Base-by-base conservation (phyloP, 306 rosid species). In the Canavalia ensiformis region DNA sequence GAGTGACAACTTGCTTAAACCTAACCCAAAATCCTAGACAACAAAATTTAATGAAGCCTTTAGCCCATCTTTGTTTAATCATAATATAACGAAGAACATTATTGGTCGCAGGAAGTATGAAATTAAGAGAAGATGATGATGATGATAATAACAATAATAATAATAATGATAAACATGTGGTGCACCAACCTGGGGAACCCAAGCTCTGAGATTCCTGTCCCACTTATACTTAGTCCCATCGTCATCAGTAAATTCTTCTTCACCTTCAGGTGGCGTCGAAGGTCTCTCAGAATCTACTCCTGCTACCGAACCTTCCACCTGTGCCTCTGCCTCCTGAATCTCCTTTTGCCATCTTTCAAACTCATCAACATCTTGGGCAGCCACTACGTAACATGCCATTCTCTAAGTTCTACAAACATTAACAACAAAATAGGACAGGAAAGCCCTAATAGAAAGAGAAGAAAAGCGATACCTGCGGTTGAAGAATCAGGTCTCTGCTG, bases 241-340 rank as follows among this genome's bases (percentile, higher is more conserved):
- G 50, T 95, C 99, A 82, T 95, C 99, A 0, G 90, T 90, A 88
- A 95, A 95, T 69, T 95, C 99, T 79, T 95, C 92, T 87, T 92
- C 98, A 62, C 97, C 98, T 77, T 95, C 98, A 9, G 98, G 98
- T 25, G 99, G 98, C 0, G 97, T 92, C 0, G 85, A 88, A 85
- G 98, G 99, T 84, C 97, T 90, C 64, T 92, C 94, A 69, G 46
- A 44, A 56, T 90, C 91, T 46, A 50, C 91, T 67, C 79, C 90
- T 75, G 67, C 83, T 6, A 54, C 81, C 3, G 82, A 83, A 71
- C 75, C 81, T 84, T 83, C 85, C 39, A 49, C 81, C 46, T 82
- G 89, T 44, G 88, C 87, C 79, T 86, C 97, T 25, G 91, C 91
- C 88, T 90, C 92, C 83, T 84, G 69, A 84, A 91, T 84, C 88